These are phyloP conservation scores for Phytophthora sp. DNA, from an alignment of 352 stramenopile genomes.

Conservation along the genomic window DNA sequence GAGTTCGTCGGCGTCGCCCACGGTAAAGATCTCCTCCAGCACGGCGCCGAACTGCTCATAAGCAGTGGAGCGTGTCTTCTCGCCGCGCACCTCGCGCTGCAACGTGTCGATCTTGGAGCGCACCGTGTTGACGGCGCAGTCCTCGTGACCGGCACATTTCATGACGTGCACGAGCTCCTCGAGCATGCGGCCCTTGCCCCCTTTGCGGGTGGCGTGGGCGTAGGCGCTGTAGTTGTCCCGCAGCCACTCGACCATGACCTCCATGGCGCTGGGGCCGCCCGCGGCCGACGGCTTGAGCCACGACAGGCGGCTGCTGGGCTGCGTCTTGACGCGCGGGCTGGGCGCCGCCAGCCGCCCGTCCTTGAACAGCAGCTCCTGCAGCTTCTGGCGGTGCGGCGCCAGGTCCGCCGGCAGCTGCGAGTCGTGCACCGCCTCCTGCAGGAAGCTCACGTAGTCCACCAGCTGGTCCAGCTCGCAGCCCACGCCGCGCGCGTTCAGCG, in stretches of 20 bases:
- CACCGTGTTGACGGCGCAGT: constrained; percentile 31
- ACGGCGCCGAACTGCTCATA: constrained; percentile 36
- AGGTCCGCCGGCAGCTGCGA: constrained; percentile 13
- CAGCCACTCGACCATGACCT: constrained; percentile 34
- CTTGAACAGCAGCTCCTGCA: constrained; percentile 20
- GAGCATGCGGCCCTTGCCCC: constrained; percentile 28
- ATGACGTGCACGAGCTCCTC: constrained; percentile 26
- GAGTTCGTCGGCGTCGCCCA: constrained; percentile 25
- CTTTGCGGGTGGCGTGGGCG: constrained; percentile 14
- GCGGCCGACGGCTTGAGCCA: constrained; percentile 29
- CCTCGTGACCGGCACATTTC: constrained; percentile 24
- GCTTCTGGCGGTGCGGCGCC: constrained; percentile 9
- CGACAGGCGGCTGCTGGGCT: constrained; percentile 13
- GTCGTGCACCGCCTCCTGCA: constrained; percentile 25
- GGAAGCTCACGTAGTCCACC: constrained; percentile 23
- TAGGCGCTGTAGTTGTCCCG: constrained; percentile 25
- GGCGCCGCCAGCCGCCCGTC: not conserved
- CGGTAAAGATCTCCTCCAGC: constrained; percentile 36
- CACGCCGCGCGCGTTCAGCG: constrained; percentile 27
- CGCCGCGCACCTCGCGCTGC: constrained; percentile 27
- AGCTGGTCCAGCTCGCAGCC: constrained; percentile 26
- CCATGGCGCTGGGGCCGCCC: constrained; percentile 27
- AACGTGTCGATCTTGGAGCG: constrained; percentile 33
- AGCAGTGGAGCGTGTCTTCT: constrained; percentile 28
- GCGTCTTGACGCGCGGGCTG: not conserved